Evolutionary conservation across 768 basidiomycete genomes (phyloP), one percentile per base, ranked within the genome.

Genomic region (Mycena kentingensis): DNA sequence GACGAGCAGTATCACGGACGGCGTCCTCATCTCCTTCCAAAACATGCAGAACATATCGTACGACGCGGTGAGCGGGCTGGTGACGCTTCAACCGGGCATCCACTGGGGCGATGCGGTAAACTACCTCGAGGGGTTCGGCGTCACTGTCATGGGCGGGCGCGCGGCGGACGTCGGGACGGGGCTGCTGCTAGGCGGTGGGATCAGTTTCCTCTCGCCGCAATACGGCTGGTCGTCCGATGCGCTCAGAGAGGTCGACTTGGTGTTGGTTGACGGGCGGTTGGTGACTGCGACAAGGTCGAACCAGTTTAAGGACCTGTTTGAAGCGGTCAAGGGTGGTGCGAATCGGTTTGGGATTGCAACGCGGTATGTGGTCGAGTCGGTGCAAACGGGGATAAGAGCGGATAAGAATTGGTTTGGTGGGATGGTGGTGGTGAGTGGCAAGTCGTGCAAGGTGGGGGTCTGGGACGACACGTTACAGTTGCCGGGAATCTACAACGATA

Each of bases 331-430:
- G 56, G 75, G 75, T 2, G 74, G 75, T 11, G 75, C 67, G 4
- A 76, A 72, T 62, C 63, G 75, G 12, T 76, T 76, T 55, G 75
- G 74, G 3, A 76, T 77, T 42, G 75, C 75, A 18, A 75, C 76
- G 12, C 60, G 74, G 24, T 76, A 73, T 47, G 71, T 70, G 37
- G 64, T 77, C 7, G 50, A 67, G 31, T 71, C 73, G n/a, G 62
- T 70, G 16, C 70, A 69, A 41, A 72, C 70, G 8, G 76, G 73
- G 5, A 70, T 67, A 15, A 63, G 60, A 22, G 63, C 63, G 3
- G 68, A 75, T 18, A 73, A 72, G 52, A 63, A 60, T 27, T 74
- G 68, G 64, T 74, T 67, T 58, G 76, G 76, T 7, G 76, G 75
- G 0, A 43, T 66, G 2, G 65, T 76, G 22, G 53, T 65, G 31